These are phyloP conservation scores for Globisporangium echinulatum DNA, from an alignment of 352 stramenopile species.

Conservation along the genomic window DNA sequence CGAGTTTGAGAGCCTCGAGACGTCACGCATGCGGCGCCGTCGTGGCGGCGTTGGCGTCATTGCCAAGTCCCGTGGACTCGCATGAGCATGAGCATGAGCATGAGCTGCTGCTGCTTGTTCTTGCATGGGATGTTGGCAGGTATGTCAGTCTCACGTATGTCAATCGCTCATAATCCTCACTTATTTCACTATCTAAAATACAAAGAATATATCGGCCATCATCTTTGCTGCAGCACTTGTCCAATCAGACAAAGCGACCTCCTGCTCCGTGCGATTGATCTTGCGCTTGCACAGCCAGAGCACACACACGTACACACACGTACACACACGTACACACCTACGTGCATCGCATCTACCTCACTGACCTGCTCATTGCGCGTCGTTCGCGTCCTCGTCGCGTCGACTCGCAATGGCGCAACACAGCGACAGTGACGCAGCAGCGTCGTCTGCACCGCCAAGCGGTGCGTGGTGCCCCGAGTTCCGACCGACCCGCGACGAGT, in stretches of 20 bases:
- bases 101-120: too few relatives aligned
- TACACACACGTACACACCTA: not conserved
- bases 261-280: not conserved
- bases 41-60: conserved; percentile 11
- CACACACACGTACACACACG: not conserved
- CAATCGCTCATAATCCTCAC: not conserved
- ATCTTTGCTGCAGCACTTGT: too few relatives aligned
- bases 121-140: too few relatives aligned
- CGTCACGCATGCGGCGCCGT: conserved; percentile 5
- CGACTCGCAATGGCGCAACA: too few relatives aligned
- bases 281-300: not conserved
- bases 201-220: not conserved
- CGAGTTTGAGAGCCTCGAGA: conserved; percentile 17
- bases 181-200: not conserved
- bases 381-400: too few relatives aligned
- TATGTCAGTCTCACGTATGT: not conserved
- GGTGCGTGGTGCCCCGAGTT: conserved; percentile 81
- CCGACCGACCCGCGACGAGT: conserved; percentile 75
- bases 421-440: too few relatives aligned
- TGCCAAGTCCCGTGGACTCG: conserved; percentile 10
- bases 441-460: conserved; percentile 8
- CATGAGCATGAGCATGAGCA: not conserved
- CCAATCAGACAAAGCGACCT: too few relatives aligned
- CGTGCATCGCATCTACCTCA: conserved; percentile 11
- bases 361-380: not conserved